phyloP scores from a whole-genome alignment of 129 eudicot species.

The Flaveria sonorensis region DNA sequence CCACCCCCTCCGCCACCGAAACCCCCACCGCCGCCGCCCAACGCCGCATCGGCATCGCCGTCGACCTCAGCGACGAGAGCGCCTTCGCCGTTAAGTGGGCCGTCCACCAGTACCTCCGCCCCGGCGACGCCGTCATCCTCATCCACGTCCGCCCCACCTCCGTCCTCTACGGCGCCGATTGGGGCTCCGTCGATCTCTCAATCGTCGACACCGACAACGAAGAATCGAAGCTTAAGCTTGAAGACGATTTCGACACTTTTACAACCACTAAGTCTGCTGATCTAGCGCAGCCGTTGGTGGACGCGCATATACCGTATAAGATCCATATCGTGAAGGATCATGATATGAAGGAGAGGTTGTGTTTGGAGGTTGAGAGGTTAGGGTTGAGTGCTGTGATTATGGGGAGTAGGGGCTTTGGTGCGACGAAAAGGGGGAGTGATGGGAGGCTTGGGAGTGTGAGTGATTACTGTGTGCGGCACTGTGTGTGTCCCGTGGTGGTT shows the following conservation, averaged over 20 bases:
- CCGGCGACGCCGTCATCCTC: constrained; percentile 86
- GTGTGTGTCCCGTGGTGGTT: constrained; percentile 93
- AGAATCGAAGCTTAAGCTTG: constrained; percentile 58
- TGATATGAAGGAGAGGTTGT: constrained; percentile 90
- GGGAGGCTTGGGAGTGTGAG: constrained; percentile 92
- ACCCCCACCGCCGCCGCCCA: constrained; percentile 84
- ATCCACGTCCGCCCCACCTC: constrained; percentile 95
- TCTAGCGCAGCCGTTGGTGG: constrained; percentile 74
- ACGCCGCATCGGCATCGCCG: constrained; percentile 88
- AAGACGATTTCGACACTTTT: constrained; percentile 71
- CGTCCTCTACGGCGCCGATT: constrained; percentile 94
- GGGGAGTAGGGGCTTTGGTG: constrained; percentile 95
- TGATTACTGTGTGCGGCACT: constrained; percentile 90
- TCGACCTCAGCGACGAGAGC: constrained; percentile 80
- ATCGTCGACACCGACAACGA: constrained; percentile 44
- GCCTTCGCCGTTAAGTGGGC: constrained; percentile 98
- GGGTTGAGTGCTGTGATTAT: constrained; percentile 82
- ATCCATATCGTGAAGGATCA: constrained; percentile 94
- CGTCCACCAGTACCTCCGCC: constrained; percentile 87
- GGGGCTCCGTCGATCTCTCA: constrained; percentile 85
- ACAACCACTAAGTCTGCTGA: constrained; percentile 68
- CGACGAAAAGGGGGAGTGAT: constrained; percentile 57
- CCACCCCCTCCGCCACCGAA: constrained; percentile 57
- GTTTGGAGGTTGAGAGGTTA: constrained; percentile 89
- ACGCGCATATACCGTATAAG: constrained; percentile 80